Conservation (phyloP, 2,329 filamentous ascomycete species). For the Teratosphaeria nubilosa region DNA sequence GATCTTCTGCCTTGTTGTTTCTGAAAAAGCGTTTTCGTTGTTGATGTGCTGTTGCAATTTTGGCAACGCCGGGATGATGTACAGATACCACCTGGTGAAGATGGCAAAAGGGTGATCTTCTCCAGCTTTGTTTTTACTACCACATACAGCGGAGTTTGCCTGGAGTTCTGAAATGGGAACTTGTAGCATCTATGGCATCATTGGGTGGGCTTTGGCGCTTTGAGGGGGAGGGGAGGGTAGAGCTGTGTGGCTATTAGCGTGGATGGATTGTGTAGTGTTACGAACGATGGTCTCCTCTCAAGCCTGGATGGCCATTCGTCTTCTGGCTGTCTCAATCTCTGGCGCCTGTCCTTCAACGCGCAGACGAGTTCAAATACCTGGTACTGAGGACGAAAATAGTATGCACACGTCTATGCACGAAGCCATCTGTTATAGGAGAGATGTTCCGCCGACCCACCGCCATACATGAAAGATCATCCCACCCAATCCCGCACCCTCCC, state of each 20-base stretch:
- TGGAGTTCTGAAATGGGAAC: neutral
- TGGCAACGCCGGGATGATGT: neutral
- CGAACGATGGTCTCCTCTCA: neutral
- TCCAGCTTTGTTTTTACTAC: neutral
- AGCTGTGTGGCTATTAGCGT: neutral
- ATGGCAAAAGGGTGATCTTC: neutral
- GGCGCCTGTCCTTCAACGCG: too few relatives aligned
- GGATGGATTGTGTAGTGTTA: neutral
- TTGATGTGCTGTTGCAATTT: neutral
- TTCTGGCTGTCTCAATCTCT: neutral
- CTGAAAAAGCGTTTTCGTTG: neutral
- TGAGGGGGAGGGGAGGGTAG: neutral
- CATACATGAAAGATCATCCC: too few relatives aligned
- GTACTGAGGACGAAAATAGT: too few relatives aligned
- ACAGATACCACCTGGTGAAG: neutral
- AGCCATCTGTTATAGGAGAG: neutral
- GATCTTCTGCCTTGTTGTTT: neutral
- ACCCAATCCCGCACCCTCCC: neutral
- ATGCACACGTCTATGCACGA: neutral
- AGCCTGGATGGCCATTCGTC: too few relatives aligned
- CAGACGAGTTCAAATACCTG: too few relatives aligned
- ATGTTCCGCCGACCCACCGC: too few relatives aligned
- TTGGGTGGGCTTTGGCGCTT: neutral
- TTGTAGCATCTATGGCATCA: neutral
- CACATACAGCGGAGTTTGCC: neutral